Conservation (phyloP, 163 green algal genomes). For the Scenedesmus sp. region DNA sequence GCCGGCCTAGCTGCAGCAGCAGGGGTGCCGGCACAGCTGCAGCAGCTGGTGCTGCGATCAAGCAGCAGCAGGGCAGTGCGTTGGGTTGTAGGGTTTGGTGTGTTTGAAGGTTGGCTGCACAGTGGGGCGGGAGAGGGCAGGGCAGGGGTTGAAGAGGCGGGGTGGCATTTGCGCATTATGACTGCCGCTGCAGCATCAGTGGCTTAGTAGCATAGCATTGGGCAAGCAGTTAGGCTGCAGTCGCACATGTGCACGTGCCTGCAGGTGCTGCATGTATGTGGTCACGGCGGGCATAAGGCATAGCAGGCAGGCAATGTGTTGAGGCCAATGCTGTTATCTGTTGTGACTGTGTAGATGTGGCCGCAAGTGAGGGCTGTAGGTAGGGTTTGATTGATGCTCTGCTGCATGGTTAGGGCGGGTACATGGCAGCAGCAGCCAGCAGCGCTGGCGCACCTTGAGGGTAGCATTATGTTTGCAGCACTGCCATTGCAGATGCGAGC, state of each 20-base stretch:
- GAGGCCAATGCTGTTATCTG: not conserved
- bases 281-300: not conserved
- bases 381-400: not conserved
- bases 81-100: not conserved
- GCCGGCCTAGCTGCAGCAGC: not conserved
- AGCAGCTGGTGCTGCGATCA: not conserved
- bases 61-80: not conserved
- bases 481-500: too few relatives aligned
- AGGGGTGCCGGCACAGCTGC: not conserved
- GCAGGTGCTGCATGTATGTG: not conserved
- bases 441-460: not conserved
- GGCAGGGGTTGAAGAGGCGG: not conserved
- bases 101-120: not conserved
- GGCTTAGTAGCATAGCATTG: not conserved
- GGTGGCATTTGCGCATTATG: not conserved
- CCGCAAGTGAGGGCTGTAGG: not conserved
- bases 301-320: not conserved
- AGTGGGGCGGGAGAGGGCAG: not conserved
- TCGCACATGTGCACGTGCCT: not conserved
- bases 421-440: not conserved
- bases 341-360: not conserved
- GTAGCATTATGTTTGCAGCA: not conserved
- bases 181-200: not conserved
- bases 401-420: not conserved
- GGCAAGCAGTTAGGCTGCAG: too few relatives aligned